Conservation (phyloP, 2,329 filamentous ascomycete species). For the Madurella mycetomatis region DNA sequence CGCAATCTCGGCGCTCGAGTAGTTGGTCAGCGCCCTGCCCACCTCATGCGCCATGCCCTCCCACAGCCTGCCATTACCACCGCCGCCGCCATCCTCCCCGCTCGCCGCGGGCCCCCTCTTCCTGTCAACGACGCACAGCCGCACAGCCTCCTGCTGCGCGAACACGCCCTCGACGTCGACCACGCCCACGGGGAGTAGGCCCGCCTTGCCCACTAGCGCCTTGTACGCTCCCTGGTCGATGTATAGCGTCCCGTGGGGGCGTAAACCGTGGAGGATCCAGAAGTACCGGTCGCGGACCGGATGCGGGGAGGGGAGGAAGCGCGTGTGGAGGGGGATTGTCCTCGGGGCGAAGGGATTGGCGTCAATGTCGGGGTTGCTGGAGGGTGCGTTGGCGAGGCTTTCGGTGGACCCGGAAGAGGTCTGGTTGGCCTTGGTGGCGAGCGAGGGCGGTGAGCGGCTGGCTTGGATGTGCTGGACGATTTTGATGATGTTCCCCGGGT, state of each 20-base stretch:
- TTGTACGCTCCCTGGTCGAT: slow-evolving; percentile 86
- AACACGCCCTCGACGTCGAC: slow-evolving; percentile 86
- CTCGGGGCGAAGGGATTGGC: slow-evolving; percentile 29
- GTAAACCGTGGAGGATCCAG: slow-evolving; percentile 91
- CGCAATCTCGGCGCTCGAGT: slow-evolving; percentile 77
- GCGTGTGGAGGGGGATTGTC: slow-evolving; percentile 69
- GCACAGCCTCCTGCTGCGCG: slow-evolving; percentile 86
- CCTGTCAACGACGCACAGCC: slow-evolving; percentile 70
- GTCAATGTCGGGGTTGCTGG: slow-evolving; percentile 38
- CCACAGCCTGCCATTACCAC: slow-evolving; percentile 40
- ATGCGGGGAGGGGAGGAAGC: slow-evolving; percentile 78
- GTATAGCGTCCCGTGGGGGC: slow-evolving; percentile 84
- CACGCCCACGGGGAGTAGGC: slow-evolving; percentile 85
- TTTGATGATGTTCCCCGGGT: slow-evolving; percentile 81
- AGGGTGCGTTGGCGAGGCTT: slow-evolving; percentile 35
- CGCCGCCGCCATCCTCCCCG: neutral
- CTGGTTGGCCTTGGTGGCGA: slow-evolving; percentile 26
- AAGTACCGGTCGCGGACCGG: slow-evolving; percentile 93
- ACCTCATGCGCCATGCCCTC: slow-evolving; percentile 62
- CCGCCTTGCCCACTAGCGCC: slow-evolving; percentile 77
- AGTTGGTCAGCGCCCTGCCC: slow-evolving; percentile 87
- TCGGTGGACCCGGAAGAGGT: slow-evolving; percentile 18
- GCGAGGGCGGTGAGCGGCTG: slow-evolving; percentile 40
- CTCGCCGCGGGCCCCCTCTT: slow-evolving; percentile 37
- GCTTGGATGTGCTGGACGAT: slow-evolving; percentile 80